Percentiles rank a stretch among this genome's conserved stretches.
phyloP scores from a whole-genome alignment of 208 protist species.

The Zelonia costaricensis region DNA sequence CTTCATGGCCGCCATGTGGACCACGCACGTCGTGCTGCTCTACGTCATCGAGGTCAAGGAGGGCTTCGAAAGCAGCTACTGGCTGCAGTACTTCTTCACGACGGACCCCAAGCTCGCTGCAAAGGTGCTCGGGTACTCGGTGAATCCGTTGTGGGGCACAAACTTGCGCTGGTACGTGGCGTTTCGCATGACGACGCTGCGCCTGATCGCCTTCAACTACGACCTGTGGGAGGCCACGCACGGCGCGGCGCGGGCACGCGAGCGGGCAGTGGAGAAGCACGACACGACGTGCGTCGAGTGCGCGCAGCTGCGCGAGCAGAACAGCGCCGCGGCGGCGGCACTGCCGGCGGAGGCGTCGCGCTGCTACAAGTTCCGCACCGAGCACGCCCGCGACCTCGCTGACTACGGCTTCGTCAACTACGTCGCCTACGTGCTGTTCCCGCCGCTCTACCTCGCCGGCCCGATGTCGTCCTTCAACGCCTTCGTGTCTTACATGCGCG shows the following conservation, averaged over 20 bases:
- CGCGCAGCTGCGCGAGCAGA: slow-evolving; percentile 29
- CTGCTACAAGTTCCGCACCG: slow-evolving; percentile 66
- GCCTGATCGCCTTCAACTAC: slow-evolving; percentile 84
- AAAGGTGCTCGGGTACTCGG: slow-evolving; percentile 3
- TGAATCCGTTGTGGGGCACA: slow-evolving; percentile 6
- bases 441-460: slow-evolving; percentile 89
- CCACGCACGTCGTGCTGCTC: slow-evolving; percentile 34
- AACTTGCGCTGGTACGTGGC: slow-evolving; percentile 59
- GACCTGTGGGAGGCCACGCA: slow-evolving; percentile 51
- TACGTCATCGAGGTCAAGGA: slow-evolving; percentile 31
- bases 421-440: slow-evolving; percentile 88
- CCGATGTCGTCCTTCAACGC: slow-evolving; percentile 91
- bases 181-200: slow-evolving; percentile 78
- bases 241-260: slow-evolving; percentile 12
- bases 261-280: slow-evolving; percentile 33
- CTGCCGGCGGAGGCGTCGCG: slow-evolving; percentile 21
- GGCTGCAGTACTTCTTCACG: slow-evolving; percentile 17
- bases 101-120: background rate
- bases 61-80: slow-evolving; percentile 28
- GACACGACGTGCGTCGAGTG: slow-evolving; percentile 36
- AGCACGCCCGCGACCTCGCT: slow-evolving; percentile 34
- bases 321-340: slow-evolving; percentile 3
- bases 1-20: slow-evolving; percentile 61
- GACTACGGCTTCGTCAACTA: slow-evolving; percentile 84
- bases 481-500: slow-evolving; percentile 75